Percentiles rank a stretch among this genome's conserved stretches.
Conservation (phyloP, 805 yeast species). For the Myxozyma geophila region DNA sequence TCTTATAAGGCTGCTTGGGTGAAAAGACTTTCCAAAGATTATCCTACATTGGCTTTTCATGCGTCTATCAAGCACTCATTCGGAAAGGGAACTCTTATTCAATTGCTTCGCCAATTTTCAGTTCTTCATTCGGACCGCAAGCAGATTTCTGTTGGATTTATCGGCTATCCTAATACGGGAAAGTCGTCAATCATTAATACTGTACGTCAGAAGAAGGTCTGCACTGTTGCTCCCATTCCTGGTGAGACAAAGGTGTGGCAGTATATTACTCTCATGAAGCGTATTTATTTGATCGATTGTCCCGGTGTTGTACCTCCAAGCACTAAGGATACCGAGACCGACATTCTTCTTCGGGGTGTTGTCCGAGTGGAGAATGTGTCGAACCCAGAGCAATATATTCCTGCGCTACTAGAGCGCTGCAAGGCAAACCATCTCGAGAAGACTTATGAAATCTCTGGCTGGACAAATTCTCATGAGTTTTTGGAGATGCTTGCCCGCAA, state of each 20-base stretch:
- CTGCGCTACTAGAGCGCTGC: constrained; percentile 82
- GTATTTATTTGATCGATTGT: constrained; percentile 93
- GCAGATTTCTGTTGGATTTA: constrained; percentile 95
- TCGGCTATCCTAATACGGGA: constrained; percentile 98
- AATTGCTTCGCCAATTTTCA: constrained; percentile 89
- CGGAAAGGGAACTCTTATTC: constrained; percentile 96
- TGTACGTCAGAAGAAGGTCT: constrained; percentile 90
- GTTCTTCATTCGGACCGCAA: constrained; percentile 88
- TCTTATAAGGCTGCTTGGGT: constrained; percentile 93
- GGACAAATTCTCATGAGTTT: constrained; percentile 77
- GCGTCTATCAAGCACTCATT: constrained; percentile 97
- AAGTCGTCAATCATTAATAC: constrained; percentile 95
- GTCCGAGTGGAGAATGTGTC: constrained; percentile 98
- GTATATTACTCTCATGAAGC: constrained; percentile 94
- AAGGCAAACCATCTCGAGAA: constrained; percentile 89
- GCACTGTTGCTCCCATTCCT: constrained; percentile 97
- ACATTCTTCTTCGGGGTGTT: constrained; percentile 92
- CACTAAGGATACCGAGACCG: constrained; percentile 83
- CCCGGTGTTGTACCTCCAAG: constrained; percentile 99
- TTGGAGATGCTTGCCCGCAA: constrained; percentile 90
- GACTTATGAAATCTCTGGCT: constrained; percentile 92
- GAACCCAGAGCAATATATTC: constrained; percentile 92
- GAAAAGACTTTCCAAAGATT: constrained; percentile 85
- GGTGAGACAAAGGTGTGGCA: constrained; percentile 99
- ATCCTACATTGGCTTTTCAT: constrained; percentile 96